phyloP scores from a whole-genome alignment of 495 filamentous ascomycete species.

The Penicillium samsonianum region DNA sequence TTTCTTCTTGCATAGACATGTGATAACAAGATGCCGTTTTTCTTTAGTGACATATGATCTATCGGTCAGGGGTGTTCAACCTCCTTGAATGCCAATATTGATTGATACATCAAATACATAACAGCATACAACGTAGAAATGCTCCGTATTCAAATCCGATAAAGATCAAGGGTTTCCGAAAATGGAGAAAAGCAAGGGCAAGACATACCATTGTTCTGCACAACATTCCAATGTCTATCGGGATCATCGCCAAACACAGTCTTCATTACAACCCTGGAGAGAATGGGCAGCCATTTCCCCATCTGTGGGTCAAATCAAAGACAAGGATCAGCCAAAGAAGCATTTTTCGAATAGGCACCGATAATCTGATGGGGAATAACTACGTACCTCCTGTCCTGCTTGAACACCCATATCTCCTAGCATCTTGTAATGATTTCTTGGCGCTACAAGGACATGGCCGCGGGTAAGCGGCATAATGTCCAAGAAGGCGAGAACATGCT shows the following conservation, averaged over 20 bases:
- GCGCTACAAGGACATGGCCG: conserved; percentile 77
- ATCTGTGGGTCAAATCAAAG: conserved; percentile 35
- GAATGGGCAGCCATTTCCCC: conserved; percentile 69
- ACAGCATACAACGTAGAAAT: neutral
- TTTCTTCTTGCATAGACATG: neutral
- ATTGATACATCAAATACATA: neutral
- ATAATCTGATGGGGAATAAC: conserved; percentile 4
- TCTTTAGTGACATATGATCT: no score
- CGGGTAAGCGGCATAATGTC: conserved; percentile 83
- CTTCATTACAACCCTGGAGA: conserved; percentile 68
- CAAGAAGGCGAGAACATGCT: conserved; percentile 75
- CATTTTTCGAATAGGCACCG: neutral
- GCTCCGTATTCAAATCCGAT: neutral
- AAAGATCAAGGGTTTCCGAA: neutral
- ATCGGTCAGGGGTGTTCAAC: neutral
- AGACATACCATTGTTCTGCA: conserved; percentile 84
- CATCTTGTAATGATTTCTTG: conserved; percentile 70
- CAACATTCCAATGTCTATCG: conserved; percentile 69
- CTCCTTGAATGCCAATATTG: conserved; percentile 9
- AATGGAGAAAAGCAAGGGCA: conserved; percentile 6
- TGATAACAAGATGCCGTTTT: neutral
- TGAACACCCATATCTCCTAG: conserved; percentile 61
- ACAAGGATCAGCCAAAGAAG: conserved; percentile 11
- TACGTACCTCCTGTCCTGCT: conserved; percentile 55
- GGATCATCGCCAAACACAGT: conserved; percentile 41